phyloP scores from a whole-genome alignment of 176 grass and related monocot species.

The Elaeis guineensis region DNA sequence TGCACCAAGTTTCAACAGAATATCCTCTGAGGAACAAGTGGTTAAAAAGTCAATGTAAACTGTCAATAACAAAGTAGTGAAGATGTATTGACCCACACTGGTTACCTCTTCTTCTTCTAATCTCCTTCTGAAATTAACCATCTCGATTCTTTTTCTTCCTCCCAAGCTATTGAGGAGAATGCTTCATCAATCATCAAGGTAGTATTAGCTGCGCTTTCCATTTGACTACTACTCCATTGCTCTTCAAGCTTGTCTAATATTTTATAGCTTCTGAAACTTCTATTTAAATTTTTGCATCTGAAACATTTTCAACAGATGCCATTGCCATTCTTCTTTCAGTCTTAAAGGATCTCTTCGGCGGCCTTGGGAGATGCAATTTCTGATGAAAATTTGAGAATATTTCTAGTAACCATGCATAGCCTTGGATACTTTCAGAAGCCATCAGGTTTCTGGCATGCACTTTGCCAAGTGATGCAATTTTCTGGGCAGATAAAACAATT shows the following conservation, averaged over 20 bases:
- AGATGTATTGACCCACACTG: not conserved
- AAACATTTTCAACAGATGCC: slow-evolving; percentile 62
- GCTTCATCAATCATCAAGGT: slow-evolving; percentile 43
- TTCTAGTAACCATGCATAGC: slow-evolving; percentile 64
- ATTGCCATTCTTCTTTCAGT: slow-evolving; percentile 81
- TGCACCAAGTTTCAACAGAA: slow-evolving; percentile 27
- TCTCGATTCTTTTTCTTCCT: slow-evolving; percentile 66
- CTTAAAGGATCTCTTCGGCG: slow-evolving; percentile 39
- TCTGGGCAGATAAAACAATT: slow-evolving; percentile 48
- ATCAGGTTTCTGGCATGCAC: slow-evolving; percentile 74
- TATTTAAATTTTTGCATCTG: slow-evolving; percentile 32
- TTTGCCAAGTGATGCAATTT: slow-evolving; percentile 68
- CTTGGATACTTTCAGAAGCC: slow-evolving; percentile 67
- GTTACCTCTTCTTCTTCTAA: slow-evolving; percentile 80
- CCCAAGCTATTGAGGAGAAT: slow-evolving; percentile 61
- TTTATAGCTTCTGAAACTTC: slow-evolving; percentile 36
- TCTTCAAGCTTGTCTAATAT: slow-evolving; percentile 59
- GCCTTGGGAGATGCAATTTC: slow-evolving; percentile 51
- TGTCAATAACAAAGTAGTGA: not conserved
- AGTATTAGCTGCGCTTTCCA: slow-evolving; percentile 23
- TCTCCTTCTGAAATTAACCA: slow-evolving; percentile 40
- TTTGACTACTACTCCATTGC: slow-evolving; percentile 45
- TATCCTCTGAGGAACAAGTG: not conserved
- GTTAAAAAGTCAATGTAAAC: slow-evolving; percentile 4
- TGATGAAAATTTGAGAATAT: slow-evolving; percentile 58